A percentile compares a stretch with the other conserved stretches of the same genome.
Evolutionary conservation across 805 yeast species (phyloP).

Genomic region (Candida jianshihensis): DNA sequence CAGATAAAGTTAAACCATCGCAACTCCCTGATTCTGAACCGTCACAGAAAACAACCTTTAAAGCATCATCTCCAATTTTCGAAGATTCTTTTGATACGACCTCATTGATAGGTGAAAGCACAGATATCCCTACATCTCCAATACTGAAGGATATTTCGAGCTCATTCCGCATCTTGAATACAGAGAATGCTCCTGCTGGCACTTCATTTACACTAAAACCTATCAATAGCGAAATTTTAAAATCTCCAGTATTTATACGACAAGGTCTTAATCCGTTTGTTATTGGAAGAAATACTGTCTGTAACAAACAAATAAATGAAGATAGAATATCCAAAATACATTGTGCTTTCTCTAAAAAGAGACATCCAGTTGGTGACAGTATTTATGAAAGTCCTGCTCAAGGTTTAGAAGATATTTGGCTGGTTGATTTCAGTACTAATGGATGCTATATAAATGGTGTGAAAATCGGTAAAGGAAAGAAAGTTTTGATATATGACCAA

Average conservation of each 20-base stretch:
- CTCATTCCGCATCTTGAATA: constrained; percentile 9
- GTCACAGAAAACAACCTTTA: constrained; percentile 4
- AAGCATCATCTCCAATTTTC: constrained; percentile 2
- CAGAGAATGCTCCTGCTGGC: constrained; percentile 40
- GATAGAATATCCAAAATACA: constrained; percentile 80
- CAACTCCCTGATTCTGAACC: constrained; percentile 1
- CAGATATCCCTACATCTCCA: too few species aligned
- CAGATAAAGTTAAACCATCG: neutral
- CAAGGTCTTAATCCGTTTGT: constrained; percentile 62
- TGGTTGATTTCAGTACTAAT: constrained; percentile 74
- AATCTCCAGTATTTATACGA: constrained; percentile 47
- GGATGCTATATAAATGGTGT: constrained; percentile 64
- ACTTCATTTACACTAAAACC: constrained; percentile 59
- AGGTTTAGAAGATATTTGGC: constrained; percentile 70
- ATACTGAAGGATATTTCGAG: too few species aligned
- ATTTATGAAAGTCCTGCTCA: constrained; percentile 67
- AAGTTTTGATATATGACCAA: constrained; percentile 52
- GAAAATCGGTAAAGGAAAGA: constrained; percentile 54
- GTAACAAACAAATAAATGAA: constrained; percentile 59
- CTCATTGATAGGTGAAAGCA: constrained; percentile 17
- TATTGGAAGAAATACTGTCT: constrained; percentile 65
- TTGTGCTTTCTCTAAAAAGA: constrained; percentile 57
- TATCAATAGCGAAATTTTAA: constrained; percentile 36
- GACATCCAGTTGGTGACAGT: constrained; percentile 53
- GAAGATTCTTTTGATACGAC: constrained; percentile 19